Evolutionary conservation across 345 rosid species (phyloP), one percentile per base, ranked within the genome.

Genomic region (Boechera divaricarpa): DNA sequence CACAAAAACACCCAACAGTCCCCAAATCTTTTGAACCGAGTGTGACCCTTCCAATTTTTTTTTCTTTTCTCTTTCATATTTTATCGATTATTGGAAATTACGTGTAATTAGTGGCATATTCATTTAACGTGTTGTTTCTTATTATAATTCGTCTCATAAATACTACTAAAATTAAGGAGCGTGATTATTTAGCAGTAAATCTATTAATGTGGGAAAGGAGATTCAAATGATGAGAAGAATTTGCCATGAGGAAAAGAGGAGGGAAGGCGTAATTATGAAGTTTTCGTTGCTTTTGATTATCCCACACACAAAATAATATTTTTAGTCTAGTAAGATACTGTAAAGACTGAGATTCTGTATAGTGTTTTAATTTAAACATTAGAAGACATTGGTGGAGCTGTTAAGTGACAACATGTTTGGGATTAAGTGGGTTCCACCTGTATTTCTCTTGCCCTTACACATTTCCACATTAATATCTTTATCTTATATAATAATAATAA

Each of bases 341-440:
- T 7, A 29, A 51, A 38, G 36, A 68, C 29, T 36, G 45, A 60
- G 44, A 51, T 58, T 38, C 48, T 57, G 11, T 26, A 56, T 64
- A 8, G 6, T 16, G 21, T 39, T 41, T 55, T 74, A 64, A 24
- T 56, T 56, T 15, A 58, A 74, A 48, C 55, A 32, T 47, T 38
- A 36, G 28, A 42, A 64, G 57, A 21, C 53, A 7, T 10, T 41
- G 33, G 33, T 41, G 33, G 33, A 54, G 35, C 58, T 45, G 73
- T 67, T 21, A 11, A 58, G 49, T 57, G 48, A 67, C 53, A 59
- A 59, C 67, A 59, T 75, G 67, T 36, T 41, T 59, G 79, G 32
- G 75, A 69, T 69, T 69, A 53, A 69, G 75, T 76, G 80, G 80
- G 80, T 69, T 69, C 80, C 80, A 69, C 80, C 57, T 76, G 75